phyloP scores from a whole-genome alignment of 164 flowering plant genomes.

The Annona squamosa region DNA sequence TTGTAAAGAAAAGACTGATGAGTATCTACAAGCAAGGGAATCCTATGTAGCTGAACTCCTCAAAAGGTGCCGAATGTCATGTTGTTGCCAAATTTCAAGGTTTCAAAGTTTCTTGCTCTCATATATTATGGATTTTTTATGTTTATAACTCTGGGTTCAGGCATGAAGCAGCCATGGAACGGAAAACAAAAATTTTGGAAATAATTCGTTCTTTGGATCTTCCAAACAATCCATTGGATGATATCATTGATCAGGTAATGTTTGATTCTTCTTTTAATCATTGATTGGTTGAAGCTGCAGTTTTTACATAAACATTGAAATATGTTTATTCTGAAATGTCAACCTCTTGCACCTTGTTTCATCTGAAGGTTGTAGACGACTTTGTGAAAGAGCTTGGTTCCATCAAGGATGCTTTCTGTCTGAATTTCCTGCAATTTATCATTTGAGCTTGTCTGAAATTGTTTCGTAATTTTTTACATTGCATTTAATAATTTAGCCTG shows the following conservation, averaged over 20 bases:
- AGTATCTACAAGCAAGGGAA: slow-evolving; percentile 59
- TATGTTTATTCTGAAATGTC: background rate
- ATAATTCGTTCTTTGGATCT: slow-evolving; percentile 79
- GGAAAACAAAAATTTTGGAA: slow-evolving; percentile 72
- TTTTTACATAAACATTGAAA: background rate
- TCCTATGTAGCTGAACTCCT: slow-evolving; percentile 56
- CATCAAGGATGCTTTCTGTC: background rate
- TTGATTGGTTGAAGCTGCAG: background rate
- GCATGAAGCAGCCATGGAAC: slow-evolving; percentile 81
- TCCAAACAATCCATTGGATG: slow-evolving; percentile 97
- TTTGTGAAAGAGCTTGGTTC: background rate
- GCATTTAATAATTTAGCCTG: too few species aligned
- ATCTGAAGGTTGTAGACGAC: background rate
- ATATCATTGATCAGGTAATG: slow-evolving; percentile 88
- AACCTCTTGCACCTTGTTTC: background rate
- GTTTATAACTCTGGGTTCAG: slow-evolving; percentile 26
- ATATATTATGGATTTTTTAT: too few species aligned
- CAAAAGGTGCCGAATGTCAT: slow-evolving; percentile 43
- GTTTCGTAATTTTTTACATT: background rate
- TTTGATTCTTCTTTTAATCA: background rate
- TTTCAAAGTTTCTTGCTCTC: background rate
- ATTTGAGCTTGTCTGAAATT: background rate
- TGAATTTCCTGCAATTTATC: background rate
- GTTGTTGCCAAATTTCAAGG: background rate
- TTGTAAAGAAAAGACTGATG: slow-evolving; percentile 90